Conservation (phyloP, 208 protist species). For the Crithidia expoeki region DNA sequence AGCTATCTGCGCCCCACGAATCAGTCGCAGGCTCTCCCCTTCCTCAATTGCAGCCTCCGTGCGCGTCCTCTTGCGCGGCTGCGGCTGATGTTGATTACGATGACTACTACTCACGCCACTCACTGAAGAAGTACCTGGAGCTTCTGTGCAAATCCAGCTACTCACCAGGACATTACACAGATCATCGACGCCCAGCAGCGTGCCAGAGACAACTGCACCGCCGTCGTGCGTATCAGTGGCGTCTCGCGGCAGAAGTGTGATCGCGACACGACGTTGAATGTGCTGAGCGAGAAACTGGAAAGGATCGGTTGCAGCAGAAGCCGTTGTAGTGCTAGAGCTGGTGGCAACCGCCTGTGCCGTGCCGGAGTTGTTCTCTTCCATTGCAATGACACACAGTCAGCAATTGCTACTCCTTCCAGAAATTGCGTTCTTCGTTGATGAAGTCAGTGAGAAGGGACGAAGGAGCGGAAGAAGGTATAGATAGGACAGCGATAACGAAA, state of each 20-base stretch:
- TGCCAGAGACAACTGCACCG: constrained; percentile 34
- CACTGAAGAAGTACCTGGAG: not conserved
- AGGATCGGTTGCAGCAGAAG: constrained; percentile 29
- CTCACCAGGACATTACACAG: constrained; percentile 67
- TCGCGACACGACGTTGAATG: constrained; percentile 39
- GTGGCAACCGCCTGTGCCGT: not conserved
- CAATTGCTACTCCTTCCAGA: no score
- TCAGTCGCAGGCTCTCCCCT: constrained; percentile 46
- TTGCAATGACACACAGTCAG: not conserved
- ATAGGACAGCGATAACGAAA: no score
- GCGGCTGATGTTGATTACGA: not conserved
- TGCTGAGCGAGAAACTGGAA: constrained; percentile 55
- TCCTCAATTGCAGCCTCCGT: not conserved
- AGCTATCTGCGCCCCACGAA: constrained; percentile 55
- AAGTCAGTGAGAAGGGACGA: no score
- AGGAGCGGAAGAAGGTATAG: no score
- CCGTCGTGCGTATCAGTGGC: not conserved
- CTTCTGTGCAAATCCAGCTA: constrained; percentile 39
- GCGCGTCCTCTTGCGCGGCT: constrained; percentile 24
- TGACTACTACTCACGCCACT: not conserved
- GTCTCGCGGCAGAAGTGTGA: constrained; percentile 22
- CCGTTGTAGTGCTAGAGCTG: constrained; percentile 10
- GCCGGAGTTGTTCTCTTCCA: not conserved
- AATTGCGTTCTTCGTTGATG: no score
- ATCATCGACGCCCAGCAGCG: constrained; percentile 71